Base-by-base conservation (phyloP, 768 basidiomycete genomes). In the Tubosaeta sp. region DNA sequence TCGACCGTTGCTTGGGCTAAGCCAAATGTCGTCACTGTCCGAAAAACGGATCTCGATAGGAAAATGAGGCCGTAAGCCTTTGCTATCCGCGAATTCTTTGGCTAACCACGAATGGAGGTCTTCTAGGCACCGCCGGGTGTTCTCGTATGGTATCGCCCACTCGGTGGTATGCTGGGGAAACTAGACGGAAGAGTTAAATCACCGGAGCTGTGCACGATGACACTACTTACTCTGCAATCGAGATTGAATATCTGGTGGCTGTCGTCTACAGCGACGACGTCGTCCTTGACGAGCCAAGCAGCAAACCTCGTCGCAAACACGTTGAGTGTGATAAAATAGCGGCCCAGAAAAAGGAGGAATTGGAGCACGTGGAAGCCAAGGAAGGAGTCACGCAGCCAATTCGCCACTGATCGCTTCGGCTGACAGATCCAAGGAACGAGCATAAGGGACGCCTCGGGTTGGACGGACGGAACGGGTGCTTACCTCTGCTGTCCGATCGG, bases 121-220 rank as follows among this genome's bases (percentile, higher is more conserved):
- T 30, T 69, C 69, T 45, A 99, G 76, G 59, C 89, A 93, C 1
- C 77, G 73, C 48, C 71, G 70, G 3, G 92, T 78, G 46, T 81
- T 70, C 39, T 78, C 72, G 57, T 85, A 84, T 6, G 94, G 91
- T 32, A 99, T 77, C 5, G 91, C 90, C 86, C 93, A 95, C 70
- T 99, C 96, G 11, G 90, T 92, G 2, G 96, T 97, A 68, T 93
- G 86, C 69, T 97, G 94, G 1, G 83, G 84, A 69, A 86, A 91
- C 92, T 94, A 62, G 27, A 44, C 18, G 16, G 19, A 34, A 14
- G 40, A 38, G 18, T 51, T 62, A 30, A 21, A 46, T 53, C 14
- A 43, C 53, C 48, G 51, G 42, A 6, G 24, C 32, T 24, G n/a
- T 40, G 29, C 1, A 42, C 35, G 44, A 43, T 38, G 29, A n/a